Evolutionary conservation across 768 basidiomycete genomes (phyloP).

Genomic region (Tubosaeta sp.): DNA sequence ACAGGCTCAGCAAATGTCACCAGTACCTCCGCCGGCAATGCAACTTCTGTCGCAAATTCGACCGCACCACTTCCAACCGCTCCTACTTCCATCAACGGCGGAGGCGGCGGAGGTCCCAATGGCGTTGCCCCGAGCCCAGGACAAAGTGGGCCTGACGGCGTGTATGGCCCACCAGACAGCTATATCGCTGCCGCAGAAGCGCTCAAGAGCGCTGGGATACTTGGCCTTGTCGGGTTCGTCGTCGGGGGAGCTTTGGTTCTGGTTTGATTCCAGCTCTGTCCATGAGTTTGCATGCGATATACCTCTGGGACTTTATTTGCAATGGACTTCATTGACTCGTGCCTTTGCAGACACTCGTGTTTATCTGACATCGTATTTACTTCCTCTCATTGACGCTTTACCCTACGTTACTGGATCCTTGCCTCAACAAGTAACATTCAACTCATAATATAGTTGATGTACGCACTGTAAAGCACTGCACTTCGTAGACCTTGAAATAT

Average conservation of each 20-base stretch:
- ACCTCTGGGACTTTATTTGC: conserved; percentile 10
- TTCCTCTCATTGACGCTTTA: conserved; percentile 26
- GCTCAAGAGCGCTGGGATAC: conserved; percentile 43
- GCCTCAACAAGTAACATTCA: conserved; percentile 11
- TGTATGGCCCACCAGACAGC: conserved; percentile 64
- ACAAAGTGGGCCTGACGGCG: conserved; percentile 37
- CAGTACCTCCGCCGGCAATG: conserved; percentile 24
- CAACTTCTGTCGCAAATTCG: conserved; percentile 25
- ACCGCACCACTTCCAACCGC: conserved; percentile 47
- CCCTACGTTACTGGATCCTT: conserved; percentile 21
- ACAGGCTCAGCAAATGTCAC: conserved; percentile 19
- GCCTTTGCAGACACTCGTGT: conserved; percentile 19
- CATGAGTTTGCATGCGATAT: conserved; percentile 9
- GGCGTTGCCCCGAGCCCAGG: conserved; percentile 58
- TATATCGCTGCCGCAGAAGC: conserved; percentile 57
- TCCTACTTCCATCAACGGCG: conserved; percentile 49
- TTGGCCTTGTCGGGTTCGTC: conserved; percentile 42
- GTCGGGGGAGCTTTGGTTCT: conserved; percentile 48
- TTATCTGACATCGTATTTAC: conserved; percentile 17
- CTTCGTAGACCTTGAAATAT: conserved; percentile 13
- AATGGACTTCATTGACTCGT: conserved; percentile 13
- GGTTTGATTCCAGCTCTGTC: conserved; percentile 30
- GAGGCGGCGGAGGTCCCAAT: conserved; percentile 38
- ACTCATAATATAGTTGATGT: conserved; percentile 20
- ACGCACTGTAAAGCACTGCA: conserved; percentile 20